Base-by-base conservation (phyloP, 2,329 filamentous ascomycete genomes). In the Penicillium expansum region DNA sequence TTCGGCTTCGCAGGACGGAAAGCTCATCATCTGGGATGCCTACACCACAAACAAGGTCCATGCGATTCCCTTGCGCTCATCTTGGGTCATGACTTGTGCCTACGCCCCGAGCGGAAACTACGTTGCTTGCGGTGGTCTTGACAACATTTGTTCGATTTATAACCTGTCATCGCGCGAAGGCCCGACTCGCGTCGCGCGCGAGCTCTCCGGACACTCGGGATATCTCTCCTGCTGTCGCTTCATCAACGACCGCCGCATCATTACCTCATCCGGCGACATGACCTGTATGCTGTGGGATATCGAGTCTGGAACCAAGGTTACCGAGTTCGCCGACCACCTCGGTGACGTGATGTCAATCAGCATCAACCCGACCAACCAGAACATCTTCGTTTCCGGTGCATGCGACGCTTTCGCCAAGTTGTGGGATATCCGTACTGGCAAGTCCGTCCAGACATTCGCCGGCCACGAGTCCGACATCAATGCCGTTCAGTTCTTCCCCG, bases 281-380 rank as follows among this genome's bases (percentile, higher is more conserved):
- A 99, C 94, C 51, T 99, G 94, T 77, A 97, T 97, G 88, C 90
- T 97, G 72, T 99, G 94, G 94, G 94, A 99, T 80, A 93, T 99
- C 63, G 94, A 99, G 79, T 96, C 93, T 0, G 94, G 94, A 56
- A 91, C 92, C 64, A 97, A 97, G 80, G 90, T 96, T 41, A 96
- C 92, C 71, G 94, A 99, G 76, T 99, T 97, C 67, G 94, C 94
- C 71, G 94, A 99, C 78, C 94, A 99, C 75, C 83, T 99, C 11
- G 94, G 94, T 73, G 94, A 99, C 72, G 94, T 99, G 67, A 99
- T 99, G 94, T 97, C 93, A 82, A 92, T 97, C 79, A 97, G 93
- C 83, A 90, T 99, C 77, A 97, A 99, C 80, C 94, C 94, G 1
- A 96, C 95, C 61, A 97, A 97, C 80, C 92, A 96, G 78, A 97